Base-by-base conservation (phyloP, 192 early-diverging fungal genomes). In the Podila epicladia region DNA sequence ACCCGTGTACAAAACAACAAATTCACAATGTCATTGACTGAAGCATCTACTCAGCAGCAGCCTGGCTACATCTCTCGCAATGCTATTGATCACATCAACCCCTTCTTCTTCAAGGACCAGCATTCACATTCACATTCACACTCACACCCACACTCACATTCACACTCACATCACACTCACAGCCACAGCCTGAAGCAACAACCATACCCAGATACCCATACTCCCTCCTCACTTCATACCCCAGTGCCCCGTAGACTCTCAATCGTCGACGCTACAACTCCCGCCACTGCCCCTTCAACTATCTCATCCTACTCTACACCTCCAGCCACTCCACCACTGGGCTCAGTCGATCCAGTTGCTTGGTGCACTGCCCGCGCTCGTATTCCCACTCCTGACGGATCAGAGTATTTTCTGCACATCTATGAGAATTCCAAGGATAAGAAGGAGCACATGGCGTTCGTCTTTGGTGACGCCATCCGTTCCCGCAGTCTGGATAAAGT, bases 371-470 rank as follows among this genome's bases (percentile, higher is more conserved):
- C 94, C 19, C 85, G 92, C 32, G 92, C 94, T 11, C 85, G 95
- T 4, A 94, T 96, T 63, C 94, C 95, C 8, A 94, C 94, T 26
- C 87, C 87, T 19, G 91, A 91, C 22, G 88, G 89, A 45, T 92
- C 93, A 17, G 91, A 94, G 73, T 92, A 94, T 78, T 92, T 91
- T 72, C 80, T 97, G 68, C 91, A 96, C 66, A 85, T 97, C 32
- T 98, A 96, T 76, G 91, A 90, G 61, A 97, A 96, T 73, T 87
- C 87, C 64, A 86, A 87, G 71, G 96, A 99, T 77, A 84, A 86
- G 61, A 95, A 98, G 82, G 94, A 99, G 83, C 97, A 99, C 73
- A 58, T 99, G 79, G 97, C 97, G 1, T 87, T 98, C 69, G 97
- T 98, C 58, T 98, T 92, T 89, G 97, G 97, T 20, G 89, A 95